Conservation (phyloP, 345 rosid species). For the Aurinia saxatilis region DNA sequence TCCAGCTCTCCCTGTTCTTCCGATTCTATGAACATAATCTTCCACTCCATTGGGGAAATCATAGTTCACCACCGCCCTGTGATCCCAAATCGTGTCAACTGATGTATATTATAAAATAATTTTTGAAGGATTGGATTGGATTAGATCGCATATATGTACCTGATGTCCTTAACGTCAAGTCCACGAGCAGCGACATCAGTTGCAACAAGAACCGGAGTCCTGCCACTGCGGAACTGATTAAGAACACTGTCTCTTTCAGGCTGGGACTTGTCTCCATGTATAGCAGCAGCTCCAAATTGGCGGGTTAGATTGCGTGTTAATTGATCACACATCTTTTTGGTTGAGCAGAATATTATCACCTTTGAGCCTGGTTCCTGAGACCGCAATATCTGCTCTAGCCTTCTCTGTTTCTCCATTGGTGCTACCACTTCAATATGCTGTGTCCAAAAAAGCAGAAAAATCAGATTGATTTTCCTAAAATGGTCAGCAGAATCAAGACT, state of each 20-base stretch:
- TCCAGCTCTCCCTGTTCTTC: conserved; percentile 98
- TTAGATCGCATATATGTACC: conserved; percentile 27
- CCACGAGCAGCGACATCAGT: conserved; percentile 98
- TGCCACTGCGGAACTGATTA: conserved; percentile 71
- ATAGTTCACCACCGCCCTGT: conserved; percentile 89
- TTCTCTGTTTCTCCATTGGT: conserved; percentile 82
- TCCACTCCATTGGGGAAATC: conserved; percentile 98
- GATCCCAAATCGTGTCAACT: not conserved
- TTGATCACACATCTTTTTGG: conserved; percentile 90
- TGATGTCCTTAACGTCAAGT: conserved; percentile 83
- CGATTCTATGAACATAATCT: conserved; percentile 97
- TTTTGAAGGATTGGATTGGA: not conserved
- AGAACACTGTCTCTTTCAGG: conserved; percentile 73
- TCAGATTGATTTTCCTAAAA: not conserved
- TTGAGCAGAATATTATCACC: conserved; percentile 77
- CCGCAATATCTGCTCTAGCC: conserved; percentile 83
- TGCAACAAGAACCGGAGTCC: conserved; percentile 79
- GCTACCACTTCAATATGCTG: conserved; percentile 75
- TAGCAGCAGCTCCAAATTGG: conserved; percentile 81
- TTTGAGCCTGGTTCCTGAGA: conserved; percentile 86
- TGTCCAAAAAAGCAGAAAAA: conserved; percentile 2
- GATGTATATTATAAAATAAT: not conserved
- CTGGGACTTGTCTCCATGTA: conserved; percentile 90
- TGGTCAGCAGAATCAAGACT: not conserved
- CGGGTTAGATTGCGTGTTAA: conserved; percentile 69